Percentiles rank a stretch among this genome's conserved stretches.
phyloP scores from a whole-genome alignment of 129 eudicot genomes.

The Artemisia tridentata region DNA sequence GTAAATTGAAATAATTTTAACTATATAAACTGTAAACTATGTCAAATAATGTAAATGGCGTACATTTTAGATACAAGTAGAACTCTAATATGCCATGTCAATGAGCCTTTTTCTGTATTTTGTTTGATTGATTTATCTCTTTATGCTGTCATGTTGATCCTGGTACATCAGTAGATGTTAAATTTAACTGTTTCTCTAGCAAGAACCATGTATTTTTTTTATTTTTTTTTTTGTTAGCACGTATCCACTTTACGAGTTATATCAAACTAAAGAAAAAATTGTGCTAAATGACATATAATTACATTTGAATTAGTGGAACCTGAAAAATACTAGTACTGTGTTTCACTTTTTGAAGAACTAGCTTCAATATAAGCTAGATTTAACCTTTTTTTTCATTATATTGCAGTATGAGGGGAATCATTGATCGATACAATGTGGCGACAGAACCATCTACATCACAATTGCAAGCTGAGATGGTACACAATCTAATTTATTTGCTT shows the following conservation, averaged over 20 bases:
- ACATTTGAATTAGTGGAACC: not conserved
- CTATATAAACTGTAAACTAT: not conserved
- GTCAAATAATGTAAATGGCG: not conserved
- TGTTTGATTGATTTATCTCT: not conserved
- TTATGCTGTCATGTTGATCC: not conserved
- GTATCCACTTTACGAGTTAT: not conserved
- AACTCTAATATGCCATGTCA: not conserved
- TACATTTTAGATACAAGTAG: constrained; percentile 2
- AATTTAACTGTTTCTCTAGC: not conserved
- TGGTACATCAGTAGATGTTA: not conserved
- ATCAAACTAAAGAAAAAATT: not conserved
- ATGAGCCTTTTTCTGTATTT: not conserved
- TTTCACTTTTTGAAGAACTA: not conserved
- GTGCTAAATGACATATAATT: not conserved
- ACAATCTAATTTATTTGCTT: not conserved
- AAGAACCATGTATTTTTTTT: not conserved
- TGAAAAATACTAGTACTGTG: not conserved
- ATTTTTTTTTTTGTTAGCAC: not conserved
- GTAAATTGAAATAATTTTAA: not conserved
- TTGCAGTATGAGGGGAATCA: constrained; percentile 33
- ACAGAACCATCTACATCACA: constrained; percentile 33
- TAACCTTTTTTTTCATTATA: not conserved
- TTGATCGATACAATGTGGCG: constrained; percentile 36
- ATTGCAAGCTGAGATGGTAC: constrained; percentile 34
- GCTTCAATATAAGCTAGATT: constrained; percentile 1